Evolutionary conservation across 2,329 filamentous ascomycete species (phyloP).

Genomic region (Fusarium euwallaceae): DNA sequence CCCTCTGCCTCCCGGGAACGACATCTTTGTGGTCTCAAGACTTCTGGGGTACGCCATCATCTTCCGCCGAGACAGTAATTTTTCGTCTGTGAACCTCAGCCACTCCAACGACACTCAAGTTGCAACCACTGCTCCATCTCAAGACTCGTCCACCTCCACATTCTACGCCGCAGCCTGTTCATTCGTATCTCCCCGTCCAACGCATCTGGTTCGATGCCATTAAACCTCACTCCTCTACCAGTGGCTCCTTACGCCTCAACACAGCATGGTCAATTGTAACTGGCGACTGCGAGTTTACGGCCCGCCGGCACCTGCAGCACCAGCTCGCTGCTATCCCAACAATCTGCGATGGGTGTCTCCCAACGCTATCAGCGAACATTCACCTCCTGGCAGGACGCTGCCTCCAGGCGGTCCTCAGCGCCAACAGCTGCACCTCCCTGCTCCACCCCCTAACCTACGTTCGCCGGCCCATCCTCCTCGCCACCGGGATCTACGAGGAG

Average conservation of each 20-base stretch:
- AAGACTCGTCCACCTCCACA: slow-evolving; percentile 31
- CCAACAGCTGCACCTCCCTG: slow-evolving; percentile 53
- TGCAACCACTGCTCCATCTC: slow-evolving; percentile 7
- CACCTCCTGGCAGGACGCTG: slow-evolving; percentile 50
- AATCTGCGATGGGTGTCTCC: slow-evolving; percentile 59
- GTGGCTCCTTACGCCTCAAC: slow-evolving; percentile 42
- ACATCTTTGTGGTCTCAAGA: slow-evolving; percentile 36
- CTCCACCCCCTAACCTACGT: slow-evolving; percentile 52
- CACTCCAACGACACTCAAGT: slow-evolving; percentile 25
- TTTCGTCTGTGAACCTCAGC: slow-evolving; percentile 38
- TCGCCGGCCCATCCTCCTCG: slow-evolving; percentile 55
- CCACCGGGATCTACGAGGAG: slow-evolving; percentile 55
- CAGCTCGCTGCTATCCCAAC: slow-evolving; percentile 50
- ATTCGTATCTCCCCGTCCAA: slow-evolving; percentile 12
- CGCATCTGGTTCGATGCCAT: slow-evolving; percentile 26
- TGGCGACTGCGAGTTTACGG: slow-evolving; percentile 55
- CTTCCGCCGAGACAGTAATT: slow-evolving; percentile 44
- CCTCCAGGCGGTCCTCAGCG: slow-evolving; percentile 43
- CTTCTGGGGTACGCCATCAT: slow-evolving; percentile 44
- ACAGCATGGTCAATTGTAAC: slow-evolving; percentile 57
- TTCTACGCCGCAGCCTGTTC: slow-evolving; percentile 33
- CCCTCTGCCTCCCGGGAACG: slow-evolving; percentile 29
- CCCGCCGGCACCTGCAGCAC: slow-evolving; percentile 46
- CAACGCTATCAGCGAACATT: slow-evolving; percentile 61
- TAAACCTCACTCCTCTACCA: slow-evolving; percentile 41